Evolutionary conservation across 1,284 basidiomycete species (phyloP).

Genomic region (Austroboletus olivaceoglutinosus): DNA sequence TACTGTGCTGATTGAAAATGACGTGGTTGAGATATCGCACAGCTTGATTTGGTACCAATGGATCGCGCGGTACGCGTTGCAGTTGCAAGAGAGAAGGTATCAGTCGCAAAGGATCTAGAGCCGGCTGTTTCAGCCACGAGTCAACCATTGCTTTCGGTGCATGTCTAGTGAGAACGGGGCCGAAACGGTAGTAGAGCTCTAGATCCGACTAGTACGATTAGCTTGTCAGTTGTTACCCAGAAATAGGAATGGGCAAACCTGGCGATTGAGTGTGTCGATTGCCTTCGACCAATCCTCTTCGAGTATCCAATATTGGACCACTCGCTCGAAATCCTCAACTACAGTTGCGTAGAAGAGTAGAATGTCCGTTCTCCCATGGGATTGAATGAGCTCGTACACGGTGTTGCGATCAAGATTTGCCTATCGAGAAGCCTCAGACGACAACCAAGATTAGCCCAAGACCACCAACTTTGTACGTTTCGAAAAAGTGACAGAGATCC

Average conservation of each 20-base stretch:
- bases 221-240: background rate
- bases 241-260: conserved; percentile 47
- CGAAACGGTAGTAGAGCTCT: conserved; percentile 94
- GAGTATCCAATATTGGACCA: conserved; percentile 90
- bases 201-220: conserved; percentile 56
- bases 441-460: background rate
- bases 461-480: conserved; percentile 77
- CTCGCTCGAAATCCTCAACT: conserved; percentile 79
- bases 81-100: conserved; percentile 88
- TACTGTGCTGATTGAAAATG: conserved; percentile 77
- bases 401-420: conserved; percentile 81
- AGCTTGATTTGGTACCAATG: conserved; percentile 76
- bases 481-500: conserved; percentile 88
- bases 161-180: conserved; percentile 83
- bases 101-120: conserved; percentile 80
- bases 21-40: conserved; percentile 86
- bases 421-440: conserved; percentile 37
- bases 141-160: conserved; percentile 88
- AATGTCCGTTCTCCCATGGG: conserved; percentile 91
- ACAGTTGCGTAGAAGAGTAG: conserved; percentile 87
- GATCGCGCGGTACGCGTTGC: conserved; percentile 67
- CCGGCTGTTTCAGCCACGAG: conserved; percentile 82
- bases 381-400: conserved; percentile 89
- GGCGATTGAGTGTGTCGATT: conserved; percentile 82
- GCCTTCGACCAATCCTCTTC: conserved; percentile 93